phyloP scores from a whole-genome alignment of 345 rosid genomes.

The Turnera subulata region DNA sequence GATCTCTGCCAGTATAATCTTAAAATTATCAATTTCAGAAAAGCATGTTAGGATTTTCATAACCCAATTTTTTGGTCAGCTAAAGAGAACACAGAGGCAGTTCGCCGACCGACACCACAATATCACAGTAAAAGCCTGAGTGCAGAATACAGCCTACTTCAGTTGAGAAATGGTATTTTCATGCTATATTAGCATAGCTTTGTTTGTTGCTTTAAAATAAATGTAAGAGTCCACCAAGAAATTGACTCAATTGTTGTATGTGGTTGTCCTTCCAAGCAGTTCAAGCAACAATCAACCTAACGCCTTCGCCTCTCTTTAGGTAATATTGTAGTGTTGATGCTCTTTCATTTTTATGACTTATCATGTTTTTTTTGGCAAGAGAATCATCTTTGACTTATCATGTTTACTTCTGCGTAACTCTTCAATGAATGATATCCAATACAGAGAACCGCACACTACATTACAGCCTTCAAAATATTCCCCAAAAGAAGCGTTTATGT shows the following conservation, averaged over 20 bases:
- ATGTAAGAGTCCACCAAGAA: background rate
- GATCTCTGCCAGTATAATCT: background rate
- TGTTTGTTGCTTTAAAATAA: background rate
- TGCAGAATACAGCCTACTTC: slow-evolving; percentile 32
- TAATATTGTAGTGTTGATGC: slow-evolving; percentile 13
- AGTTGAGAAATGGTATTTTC: slow-evolving; percentile 36
- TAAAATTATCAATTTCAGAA: background rate
- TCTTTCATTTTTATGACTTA: background rate
- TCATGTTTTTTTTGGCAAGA: no score
- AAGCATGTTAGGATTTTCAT: background rate
- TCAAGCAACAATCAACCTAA: slow-evolving; percentile 36
- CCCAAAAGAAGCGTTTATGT: slow-evolving; percentile 28
- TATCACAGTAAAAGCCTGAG: slow-evolving; percentile 20
- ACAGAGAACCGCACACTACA: slow-evolving; percentile 31
- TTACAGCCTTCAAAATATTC: slow-evolving; percentile 31
- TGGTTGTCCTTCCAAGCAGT: slow-evolving; percentile 26
- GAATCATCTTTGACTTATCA: no score
- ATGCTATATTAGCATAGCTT: background rate
- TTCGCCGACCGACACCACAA: slow-evolving; percentile 14
- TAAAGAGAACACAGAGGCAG: slow-evolving; percentile 15
- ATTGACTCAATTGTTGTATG: background rate
- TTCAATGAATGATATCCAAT: background rate
- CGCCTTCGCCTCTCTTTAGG: slow-evolving; percentile 32
- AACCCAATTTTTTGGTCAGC: slow-evolving; percentile 6
- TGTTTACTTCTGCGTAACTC: background rate